A percentile compares a stretch with the other conserved stretches of the same genome.
Conservation (phyloP, 345 rosid genomes). For the Conringia planisiliqua region DNA sequence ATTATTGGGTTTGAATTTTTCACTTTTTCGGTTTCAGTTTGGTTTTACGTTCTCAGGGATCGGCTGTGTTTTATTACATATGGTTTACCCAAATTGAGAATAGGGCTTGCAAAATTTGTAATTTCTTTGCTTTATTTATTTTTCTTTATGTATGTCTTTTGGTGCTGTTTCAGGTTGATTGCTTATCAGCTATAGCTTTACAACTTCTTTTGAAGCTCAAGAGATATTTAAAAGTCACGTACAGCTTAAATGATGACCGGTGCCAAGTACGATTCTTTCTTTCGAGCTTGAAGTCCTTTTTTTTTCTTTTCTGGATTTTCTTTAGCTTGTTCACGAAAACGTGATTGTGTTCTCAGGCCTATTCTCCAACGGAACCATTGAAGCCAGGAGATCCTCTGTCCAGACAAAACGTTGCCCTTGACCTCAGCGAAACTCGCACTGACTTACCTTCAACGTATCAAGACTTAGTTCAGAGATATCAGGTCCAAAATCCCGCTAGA, state of each 20-base stretch:
- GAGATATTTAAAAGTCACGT: constrained; percentile 81
- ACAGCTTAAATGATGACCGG: constrained; percentile 82
- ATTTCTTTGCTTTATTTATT: too few relatives aligned
- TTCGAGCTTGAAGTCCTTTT: neutral
- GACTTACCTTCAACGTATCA: constrained; percentile 57
- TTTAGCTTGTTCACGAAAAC: neutral
- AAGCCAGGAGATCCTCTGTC: constrained; percentile 76
- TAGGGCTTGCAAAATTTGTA: too few relatives aligned
- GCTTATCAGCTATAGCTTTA: constrained; percentile 70
- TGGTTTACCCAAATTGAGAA: neutral
- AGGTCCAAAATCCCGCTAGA: constrained; percentile 40
- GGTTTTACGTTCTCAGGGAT: neutral
- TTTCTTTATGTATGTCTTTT: neutral
- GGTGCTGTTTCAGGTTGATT: constrained; percentile 54
- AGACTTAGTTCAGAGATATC: constrained; percentile 74
- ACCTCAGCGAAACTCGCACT: constrained; percentile 50
- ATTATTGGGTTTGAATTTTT: neutral
- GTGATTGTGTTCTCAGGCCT: constrained; percentile 49
- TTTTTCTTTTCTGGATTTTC: neutral
- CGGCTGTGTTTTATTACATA: neutral
- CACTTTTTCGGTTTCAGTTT: neutral
- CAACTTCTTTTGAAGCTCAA: constrained; percentile 94
- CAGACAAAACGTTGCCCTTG: constrained; percentile 70
- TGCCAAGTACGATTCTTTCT: constrained; percentile 65
- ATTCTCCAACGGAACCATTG: constrained; percentile 74